Evolutionary conservation across 352 stramenopile genomes (phyloP).

Genomic region (Phytophthora ohioensis): DNA sequence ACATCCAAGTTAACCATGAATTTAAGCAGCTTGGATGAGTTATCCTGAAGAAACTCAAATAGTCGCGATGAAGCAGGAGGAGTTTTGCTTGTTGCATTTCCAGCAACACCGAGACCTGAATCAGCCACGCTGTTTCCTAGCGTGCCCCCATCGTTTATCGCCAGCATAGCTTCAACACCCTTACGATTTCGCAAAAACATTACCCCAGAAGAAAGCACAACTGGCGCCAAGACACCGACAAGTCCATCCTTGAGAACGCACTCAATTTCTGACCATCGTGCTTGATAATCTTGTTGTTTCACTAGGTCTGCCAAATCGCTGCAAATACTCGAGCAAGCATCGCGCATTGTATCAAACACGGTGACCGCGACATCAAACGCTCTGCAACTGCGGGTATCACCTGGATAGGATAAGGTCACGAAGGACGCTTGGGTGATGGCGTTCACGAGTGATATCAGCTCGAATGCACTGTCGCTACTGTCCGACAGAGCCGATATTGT

Average conservation of each 20-base stretch:
- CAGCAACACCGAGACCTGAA: background rate
- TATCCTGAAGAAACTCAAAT: slow-evolving; percentile 35
- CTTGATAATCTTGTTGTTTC: slow-evolving; percentile 15
- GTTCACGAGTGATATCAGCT: slow-evolving; percentile 56
- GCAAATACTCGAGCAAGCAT: slow-evolving; percentile 42
- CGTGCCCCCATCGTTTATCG: background rate
- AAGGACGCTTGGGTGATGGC: slow-evolving; percentile 55
- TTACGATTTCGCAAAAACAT: slow-evolving; percentile 44
- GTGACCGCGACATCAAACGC: slow-evolving; percentile 31
- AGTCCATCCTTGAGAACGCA: slow-evolving; percentile 43
- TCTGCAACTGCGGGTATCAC: slow-evolving; percentile 3
- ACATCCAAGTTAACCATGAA: slow-evolving; percentile 49
- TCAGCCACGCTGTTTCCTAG: background rate
- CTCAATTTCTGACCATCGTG: slow-evolving; percentile 31
- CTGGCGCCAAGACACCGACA: slow-evolving; percentile 47
- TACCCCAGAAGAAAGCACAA: slow-evolving; percentile 51
- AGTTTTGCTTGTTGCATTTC: background rate
- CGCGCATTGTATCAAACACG: slow-evolving; percentile 35
- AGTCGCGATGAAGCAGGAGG: slow-evolving; percentile 11
- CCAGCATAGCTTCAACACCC: slow-evolving; percentile 17
- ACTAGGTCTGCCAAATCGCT: slow-evolving; percentile 26
- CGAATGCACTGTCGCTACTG: slow-evolving; percentile 36
- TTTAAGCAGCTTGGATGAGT: slow-evolving; percentile 37
- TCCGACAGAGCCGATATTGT: slow-evolving; percentile 2
- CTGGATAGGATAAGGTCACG: slow-evolving; percentile 16